phyloP scores from a whole-genome alignment of 176 grass and related monocot species.

The Zoysia japonica region DNA sequence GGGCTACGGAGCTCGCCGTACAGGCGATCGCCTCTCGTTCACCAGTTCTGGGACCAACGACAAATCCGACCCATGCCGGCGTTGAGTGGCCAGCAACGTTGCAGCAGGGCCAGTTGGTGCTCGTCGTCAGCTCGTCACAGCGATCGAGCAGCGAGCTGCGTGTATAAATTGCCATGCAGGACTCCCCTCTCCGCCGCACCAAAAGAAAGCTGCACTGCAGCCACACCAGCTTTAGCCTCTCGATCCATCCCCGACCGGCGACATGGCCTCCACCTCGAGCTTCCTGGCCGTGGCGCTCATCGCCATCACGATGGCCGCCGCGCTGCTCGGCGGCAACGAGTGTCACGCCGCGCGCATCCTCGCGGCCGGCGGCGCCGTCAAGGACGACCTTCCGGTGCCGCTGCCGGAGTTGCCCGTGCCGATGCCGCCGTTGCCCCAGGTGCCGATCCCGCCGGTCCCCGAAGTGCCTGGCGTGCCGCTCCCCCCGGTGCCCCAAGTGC shows the following conservation, averaged over 20 bases:
- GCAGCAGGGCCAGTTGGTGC: no score
- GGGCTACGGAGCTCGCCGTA: no score
- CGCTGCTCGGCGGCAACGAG: constrained; percentile 3
- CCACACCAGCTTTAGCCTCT: neutral
- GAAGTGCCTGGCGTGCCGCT: neutral
- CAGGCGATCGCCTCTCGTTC: no score
- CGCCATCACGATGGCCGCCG: constrained; percentile 20
- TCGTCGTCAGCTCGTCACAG: no score
- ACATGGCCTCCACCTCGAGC: constrained; percentile 37
- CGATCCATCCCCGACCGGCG: neutral
- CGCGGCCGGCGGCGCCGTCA: neutral
- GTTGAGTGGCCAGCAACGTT: no score
- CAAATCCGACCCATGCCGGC: no score
- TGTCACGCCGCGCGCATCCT: constrained; percentile 47
- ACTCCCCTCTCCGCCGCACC: neutral
- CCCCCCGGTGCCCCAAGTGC: neutral
- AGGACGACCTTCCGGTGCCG: constrained; percentile 9
- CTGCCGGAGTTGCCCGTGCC: neutral
- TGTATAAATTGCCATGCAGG: constrained; percentile 39
- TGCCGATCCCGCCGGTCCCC: neutral
- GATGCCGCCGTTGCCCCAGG: neutral
- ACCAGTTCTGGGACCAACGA: no score
- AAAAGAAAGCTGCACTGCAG: neutral
- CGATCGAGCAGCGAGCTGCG: no score
- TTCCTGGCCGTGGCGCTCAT: constrained; percentile 16